These are phyloP conservation scores for Zymoseptoria crescenta DNA, from an alignment of 2,329 filamentous ascomycete species.

Conservation along the genomic window DNA sequence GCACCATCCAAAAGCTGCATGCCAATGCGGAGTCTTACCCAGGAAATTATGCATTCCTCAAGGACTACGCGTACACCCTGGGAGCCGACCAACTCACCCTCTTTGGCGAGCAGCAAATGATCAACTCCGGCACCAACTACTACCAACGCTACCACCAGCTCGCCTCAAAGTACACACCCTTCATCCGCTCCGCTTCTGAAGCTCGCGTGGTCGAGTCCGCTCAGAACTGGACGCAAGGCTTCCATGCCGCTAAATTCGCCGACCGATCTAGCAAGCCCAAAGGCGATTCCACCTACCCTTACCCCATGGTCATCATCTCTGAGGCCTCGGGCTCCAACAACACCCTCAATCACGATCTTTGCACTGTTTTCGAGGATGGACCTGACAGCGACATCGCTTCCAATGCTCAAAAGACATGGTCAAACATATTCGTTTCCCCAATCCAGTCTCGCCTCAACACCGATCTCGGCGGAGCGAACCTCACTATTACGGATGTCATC, in stretches of 20 bases:
- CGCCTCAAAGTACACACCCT: constrained; percentile 52
- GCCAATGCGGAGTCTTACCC: constrained; percentile 48
- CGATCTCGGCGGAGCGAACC: constrained; percentile 58
- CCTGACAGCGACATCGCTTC: constrained; percentile 42
- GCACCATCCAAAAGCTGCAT: constrained; percentile 60
- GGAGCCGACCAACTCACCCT: constrained; percentile 61
- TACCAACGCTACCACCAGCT: constrained; percentile 64
- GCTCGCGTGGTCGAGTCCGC: constrained; percentile 68
- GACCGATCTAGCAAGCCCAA: constrained; percentile 30
- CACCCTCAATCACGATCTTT: constrained; percentile 68
- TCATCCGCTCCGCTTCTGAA: constrained; percentile 64
- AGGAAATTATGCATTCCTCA: constrained; percentile 60
- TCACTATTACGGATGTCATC: constrained; percentile 56
- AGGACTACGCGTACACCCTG: constrained; percentile 62
- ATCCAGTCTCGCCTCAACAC: constrained; percentile 64
- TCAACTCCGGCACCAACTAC: constrained; percentile 68
- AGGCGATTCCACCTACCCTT: constrained; percentile 41
- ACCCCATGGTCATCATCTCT: constrained; percentile 58
- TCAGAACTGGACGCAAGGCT: constrained; percentile 66
- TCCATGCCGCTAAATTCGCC: constrained; percentile 49
- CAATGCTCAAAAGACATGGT: constrained; percentile 51
- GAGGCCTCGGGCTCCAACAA: constrained; percentile 66
- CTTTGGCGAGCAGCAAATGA: constrained; percentile 62
- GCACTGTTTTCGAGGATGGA: constrained; percentile 60
- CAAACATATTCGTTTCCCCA: constrained; percentile 54